These are phyloP conservation scores for Solanum aculeatissimum DNA, from an alignment of 305 asterid genomes.

Conservation along the genomic window DNA sequence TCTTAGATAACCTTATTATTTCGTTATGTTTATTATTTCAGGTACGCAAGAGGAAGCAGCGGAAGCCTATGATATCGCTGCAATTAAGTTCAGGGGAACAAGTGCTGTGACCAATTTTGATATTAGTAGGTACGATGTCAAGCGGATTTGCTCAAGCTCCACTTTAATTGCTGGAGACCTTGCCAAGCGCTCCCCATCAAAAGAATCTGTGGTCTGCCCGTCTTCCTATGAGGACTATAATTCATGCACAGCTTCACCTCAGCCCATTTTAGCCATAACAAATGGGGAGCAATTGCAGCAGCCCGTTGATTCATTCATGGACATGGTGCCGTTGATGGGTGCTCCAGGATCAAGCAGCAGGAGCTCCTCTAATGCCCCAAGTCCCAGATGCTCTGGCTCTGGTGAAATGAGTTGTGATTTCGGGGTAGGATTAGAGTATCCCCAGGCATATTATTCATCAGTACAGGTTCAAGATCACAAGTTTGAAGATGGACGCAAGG, in stretches of 20 bases:
- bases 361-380: conserved; percentile 10
- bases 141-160: conserved; percentile 64
- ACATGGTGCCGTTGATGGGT: conserved; percentile 13
- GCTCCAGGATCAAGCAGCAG: background rate
- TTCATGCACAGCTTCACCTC: conserved; percentile 37
- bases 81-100: conserved; percentile 70
- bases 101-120: conserved; percentile 78
- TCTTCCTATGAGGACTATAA: conserved; percentile 22
- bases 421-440: conserved; percentile 18
- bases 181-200: conserved; percentile 56
- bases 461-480: conserved; percentile 11
- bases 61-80: conserved; percentile 80
- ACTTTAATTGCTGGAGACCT: conserved; percentile 60
- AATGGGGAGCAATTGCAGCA: conserved; percentile 13
- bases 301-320: conserved; percentile 19
- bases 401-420: conserved; percentile 16
- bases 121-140: conserved; percentile 59
- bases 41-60: conserved; percentile 95
- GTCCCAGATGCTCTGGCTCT: conserved; percentile 5
- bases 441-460: conserved; percentile 15
- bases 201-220: conserved; percentile 9
- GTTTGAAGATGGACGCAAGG: conserved; percentile 12
- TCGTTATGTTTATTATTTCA: background rate
- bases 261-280: conserved; percentile 20
- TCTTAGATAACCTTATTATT: background rate